Base-by-base conservation (phyloP, 768 basidiomycete genomes). In the Tricholomella constricta region DNA sequence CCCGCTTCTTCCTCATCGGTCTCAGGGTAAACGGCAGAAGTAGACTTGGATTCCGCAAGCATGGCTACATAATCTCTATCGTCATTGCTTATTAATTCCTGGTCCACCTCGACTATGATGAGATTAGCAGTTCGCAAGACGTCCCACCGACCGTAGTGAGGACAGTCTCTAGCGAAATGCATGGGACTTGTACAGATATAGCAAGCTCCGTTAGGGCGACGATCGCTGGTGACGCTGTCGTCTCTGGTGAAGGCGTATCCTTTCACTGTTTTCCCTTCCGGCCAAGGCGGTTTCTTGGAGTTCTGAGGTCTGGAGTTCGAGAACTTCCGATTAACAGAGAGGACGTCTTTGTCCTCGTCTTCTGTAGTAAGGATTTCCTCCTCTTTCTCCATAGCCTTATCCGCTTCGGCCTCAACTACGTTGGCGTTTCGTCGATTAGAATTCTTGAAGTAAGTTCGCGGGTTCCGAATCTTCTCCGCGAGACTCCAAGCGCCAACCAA, bases 171-270 rank as follows among this genome's bases (percentile, higher is more conserved):
- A 1, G 42, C 55, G 26, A 54, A 62, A 17, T 67, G 65, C 0
- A 57, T 54, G 0, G 56, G 31, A 45, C 66, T 67, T 2, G 61
- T 56, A 25, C 66, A 67, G 0, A 67, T 40, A 20, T 49, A 63
- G 35, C 64, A 67, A 0, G 12, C 23, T 0, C 61, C 57, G 9
- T 51, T 52, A 1, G 52, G 53, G 8, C 7, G 29, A 2, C 6
- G 20, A 2, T n/a, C 12, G 34, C 45, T 58, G 15, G 22, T 2
- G 2, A 43, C 41, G 10, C 12, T 25, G 41, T 43, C 41, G 20
- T 43, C 41, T 10, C 41, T 2, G 4, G 41, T 17, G 26, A 43
- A 43, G 12, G 20, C 9, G 25, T 43, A 43, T 5, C 22, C 22
- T 9, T 27, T 25, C 9, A 43, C 12, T 20, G n/a, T 25, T 43